Conservation (phyloP, 2,329 filamentous ascomycete genomes). For the Cladophialophora exuberans region DNA sequence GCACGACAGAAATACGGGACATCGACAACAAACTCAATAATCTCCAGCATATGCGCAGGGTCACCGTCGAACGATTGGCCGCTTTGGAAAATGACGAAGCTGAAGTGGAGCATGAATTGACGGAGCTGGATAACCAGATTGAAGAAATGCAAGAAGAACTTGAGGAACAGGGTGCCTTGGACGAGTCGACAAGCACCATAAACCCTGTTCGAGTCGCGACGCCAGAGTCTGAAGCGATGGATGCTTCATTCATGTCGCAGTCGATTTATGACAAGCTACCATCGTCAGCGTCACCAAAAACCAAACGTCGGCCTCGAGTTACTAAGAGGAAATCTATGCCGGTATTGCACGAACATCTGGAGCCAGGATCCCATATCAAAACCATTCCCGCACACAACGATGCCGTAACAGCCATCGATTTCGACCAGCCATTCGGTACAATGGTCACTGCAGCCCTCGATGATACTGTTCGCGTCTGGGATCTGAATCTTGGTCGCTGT, state of each 20-base stretch:
- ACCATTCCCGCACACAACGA: slow-evolving; percentile 89
- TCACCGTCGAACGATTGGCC: slow-evolving; percentile 84
- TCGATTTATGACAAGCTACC: slow-evolving; percentile 95
- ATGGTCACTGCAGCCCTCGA: slow-evolving; percentile 91
- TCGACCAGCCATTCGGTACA: slow-evolving; percentile 95
- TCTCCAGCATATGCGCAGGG: slow-evolving; percentile 86
- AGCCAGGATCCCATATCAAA: slow-evolving; percentile 83
- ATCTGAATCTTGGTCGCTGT: slow-evolving; percentile 88
- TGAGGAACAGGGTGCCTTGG: slow-evolving; percentile 41
- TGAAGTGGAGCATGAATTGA: slow-evolving; percentile 81
- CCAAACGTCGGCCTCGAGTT: slow-evolving; percentile 51
- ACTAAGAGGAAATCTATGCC: slow-evolving; percentile 81
- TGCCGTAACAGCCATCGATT: slow-evolving; percentile 85
- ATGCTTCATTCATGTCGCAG: slow-evolving; percentile 87
- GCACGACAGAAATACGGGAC: slow-evolving; percentile 90
- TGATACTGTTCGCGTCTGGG: slow-evolving; percentile 94
- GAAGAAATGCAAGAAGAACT: slow-evolving; percentile 66
- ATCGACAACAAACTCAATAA: slow-evolving; percentile 98
- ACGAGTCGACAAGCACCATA: slow-evolving; percentile 35
- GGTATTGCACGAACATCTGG: slow-evolving; percentile 91
- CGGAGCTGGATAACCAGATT: slow-evolving; percentile 63
- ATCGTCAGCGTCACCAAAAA: slow-evolving; percentile 47
- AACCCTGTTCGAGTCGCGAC: slow-evolving; percentile 42
- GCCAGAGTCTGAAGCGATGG: slow-evolving; percentile 55
- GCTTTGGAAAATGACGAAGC: slow-evolving; percentile 88